These are phyloP conservation scores for Paecilomyces niveus DNA, from an alignment of 2,329 filamentous ascomycete genomes.

Conservation along the genomic window DNA sequence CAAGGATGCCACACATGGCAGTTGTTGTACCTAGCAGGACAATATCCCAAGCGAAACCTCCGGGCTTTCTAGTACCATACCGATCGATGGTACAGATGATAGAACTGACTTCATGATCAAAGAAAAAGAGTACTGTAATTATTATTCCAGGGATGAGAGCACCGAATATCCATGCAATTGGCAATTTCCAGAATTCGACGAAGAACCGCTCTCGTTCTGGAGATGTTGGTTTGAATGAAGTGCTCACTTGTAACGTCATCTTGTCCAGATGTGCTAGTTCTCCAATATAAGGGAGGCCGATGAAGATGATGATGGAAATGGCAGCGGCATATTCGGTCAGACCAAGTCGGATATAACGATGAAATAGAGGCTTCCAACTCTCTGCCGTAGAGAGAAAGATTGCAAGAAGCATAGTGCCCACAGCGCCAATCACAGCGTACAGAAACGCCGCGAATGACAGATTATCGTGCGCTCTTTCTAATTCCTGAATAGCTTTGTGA, in stretches of 20 bases:
- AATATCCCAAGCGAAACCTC: slow-evolving; percentile 60
- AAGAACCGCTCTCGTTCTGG: slow-evolving; percentile 52
- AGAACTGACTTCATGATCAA: slow-evolving; percentile 62
- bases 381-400: slow-evolving; percentile 56
- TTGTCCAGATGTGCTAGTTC: slow-evolving; percentile 54
- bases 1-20: slow-evolving; percentile 56
- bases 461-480: slow-evolving; percentile 50
- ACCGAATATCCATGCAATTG: slow-evolving; percentile 53
- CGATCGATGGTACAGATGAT: slow-evolving; percentile 59
- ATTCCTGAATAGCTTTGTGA: slow-evolving; percentile 59
- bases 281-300: slow-evolving; percentile 55
- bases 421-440: slow-evolving; percentile 57
- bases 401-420: slow-evolving; percentile 57
- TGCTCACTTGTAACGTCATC: slow-evolving; percentile 50
- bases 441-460: slow-evolving; percentile 58
- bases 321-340: slow-evolving; percentile 59
- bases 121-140: slow-evolving; percentile 61
- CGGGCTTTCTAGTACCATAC: slow-evolving; percentile 55
- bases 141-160: slow-evolving; percentile 57
- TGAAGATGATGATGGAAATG: slow-evolving; percentile 60
- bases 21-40: slow-evolving; percentile 56
- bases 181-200: slow-evolving; percentile 57
- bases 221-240: slow-evolving; percentile 49
- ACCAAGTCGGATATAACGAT: slow-evolving; percentile 54
- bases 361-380: slow-evolving; percentile 55